Evolutionary conservation across 1,139 yeast species (phyloP).

Genomic region (Entelexis paramagnoliae): DNA sequence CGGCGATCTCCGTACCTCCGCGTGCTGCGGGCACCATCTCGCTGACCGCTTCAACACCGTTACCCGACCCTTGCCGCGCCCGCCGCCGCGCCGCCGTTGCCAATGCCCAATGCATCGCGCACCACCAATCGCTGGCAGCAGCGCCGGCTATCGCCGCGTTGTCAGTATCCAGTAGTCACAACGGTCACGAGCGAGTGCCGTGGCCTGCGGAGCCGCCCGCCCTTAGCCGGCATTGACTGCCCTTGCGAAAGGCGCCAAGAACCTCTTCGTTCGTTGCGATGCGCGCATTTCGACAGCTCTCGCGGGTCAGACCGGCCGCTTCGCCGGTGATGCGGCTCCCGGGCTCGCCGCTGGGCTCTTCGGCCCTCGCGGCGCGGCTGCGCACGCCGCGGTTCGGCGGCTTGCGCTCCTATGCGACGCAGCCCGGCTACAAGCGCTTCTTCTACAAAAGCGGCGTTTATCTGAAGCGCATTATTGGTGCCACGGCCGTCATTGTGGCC

Average conservation of each 20-base stretch:
- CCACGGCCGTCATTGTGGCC: slow-evolving; percentile 17
- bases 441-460: not conserved
- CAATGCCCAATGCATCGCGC: not conserved
- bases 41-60: too few species aligned
- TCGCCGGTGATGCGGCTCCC: not conserved
- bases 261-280: not conserved
- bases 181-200: slow-evolving; percentile 4
- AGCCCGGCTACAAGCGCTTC: not conserved
- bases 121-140: not conserved
- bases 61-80: not conserved
- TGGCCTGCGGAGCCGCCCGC: not conserved
- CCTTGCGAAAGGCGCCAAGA: not conserved
- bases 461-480: not conserved
- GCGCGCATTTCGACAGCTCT: slow-evolving; percentile 3
- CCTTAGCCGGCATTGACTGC: not conserved
- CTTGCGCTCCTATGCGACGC: not conserved
- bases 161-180: not conserved
- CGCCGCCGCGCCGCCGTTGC: not conserved
- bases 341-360: not conserved
- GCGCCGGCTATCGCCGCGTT: not conserved
- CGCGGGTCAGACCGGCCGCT: not conserved
- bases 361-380: not conserved
- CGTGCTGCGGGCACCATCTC: too few species aligned
- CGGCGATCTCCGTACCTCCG: too few species aligned
- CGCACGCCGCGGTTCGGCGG: not conserved